Base-by-base conservation (phyloP, 352 stramenopile genomes). In the Pythium dissotocum region DNA sequence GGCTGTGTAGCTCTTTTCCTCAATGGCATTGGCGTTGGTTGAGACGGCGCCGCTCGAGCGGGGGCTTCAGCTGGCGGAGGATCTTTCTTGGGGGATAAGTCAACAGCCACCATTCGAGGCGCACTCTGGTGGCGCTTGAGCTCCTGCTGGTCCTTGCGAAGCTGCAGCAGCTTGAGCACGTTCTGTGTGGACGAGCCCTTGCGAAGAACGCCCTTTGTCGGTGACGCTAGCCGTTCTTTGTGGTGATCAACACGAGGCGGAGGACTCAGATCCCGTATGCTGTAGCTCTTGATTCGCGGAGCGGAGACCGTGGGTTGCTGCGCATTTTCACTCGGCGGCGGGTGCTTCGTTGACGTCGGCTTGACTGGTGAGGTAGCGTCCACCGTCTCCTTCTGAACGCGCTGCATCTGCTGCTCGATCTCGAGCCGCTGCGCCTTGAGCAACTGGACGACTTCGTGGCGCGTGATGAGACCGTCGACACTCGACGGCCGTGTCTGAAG, bases 131-230 rank as follows among this genome's bases (percentile, higher is more conserved):
- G 63, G 0, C 69, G 69, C 36, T 58, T 65, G 7, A 67, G 49
- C 14, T 63, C 24, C 21, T 67, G 30, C 1, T 56, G 16, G 36
- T 81, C 67, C 55, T 86, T 84, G 7, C 77, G 70, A 2, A 90
- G 69, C 53, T 73, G 81, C 48, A 90, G 73, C 12, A 90, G 70
- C 49, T 79, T 87, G 24, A 90, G 66, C 8, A 78, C 78, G 18
- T 88, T 90, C 24, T 72, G 68, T 58, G 69, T 61, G 16, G 63
- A 65, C 68, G 68, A 14, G 49, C 38, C 8, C 16, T 75, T 75
- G 49, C 9, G 59, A 8, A 60, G 3, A 28, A 42, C 28, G 49
- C 32, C 14, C 8, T 28, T n/a, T 2, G 33, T 49, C 30, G 52
- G 38, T 48, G 16, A 32, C 7, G 9, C 7, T 9, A 9, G 12